These are phyloP conservation scores for Pseudogymnoascus sp. DNA, from an alignment of 2,329 filamentous ascomycete genomes.

Conservation along the genomic window DNA sequence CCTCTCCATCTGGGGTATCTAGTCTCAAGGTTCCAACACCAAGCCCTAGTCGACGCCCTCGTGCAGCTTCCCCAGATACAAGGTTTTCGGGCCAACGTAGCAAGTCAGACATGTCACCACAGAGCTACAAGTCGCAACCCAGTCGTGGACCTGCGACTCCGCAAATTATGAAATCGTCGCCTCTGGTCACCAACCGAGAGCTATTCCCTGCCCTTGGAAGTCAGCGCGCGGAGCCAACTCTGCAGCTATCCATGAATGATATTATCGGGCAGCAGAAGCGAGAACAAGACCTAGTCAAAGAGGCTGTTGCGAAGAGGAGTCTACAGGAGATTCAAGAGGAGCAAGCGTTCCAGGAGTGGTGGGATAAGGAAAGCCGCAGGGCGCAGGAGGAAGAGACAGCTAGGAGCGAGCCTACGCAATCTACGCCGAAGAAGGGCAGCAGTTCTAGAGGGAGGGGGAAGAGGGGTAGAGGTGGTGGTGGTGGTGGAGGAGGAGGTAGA, in stretches of 20 bases:
- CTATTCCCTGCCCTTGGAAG: background rate
- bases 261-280: slow-evolving; percentile 81
- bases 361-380: slow-evolving; percentile 74
- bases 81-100: slow-evolving; percentile 47
- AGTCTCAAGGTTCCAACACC: slow-evolving; percentile 22
- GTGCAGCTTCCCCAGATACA: slow-evolving; percentile 53
- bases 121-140: slow-evolving; percentile 23
- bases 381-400: slow-evolving; percentile 44
- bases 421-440: background rate
- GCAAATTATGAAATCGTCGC: background rate
- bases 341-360: slow-evolving; percentile 95
- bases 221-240: slow-evolving; percentile 30
- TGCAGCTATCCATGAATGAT: slow-evolving; percentile 71
- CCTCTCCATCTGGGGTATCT: slow-evolving; percentile 24
- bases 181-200: background rate
- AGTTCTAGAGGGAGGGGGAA: background rate
- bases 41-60: slow-evolving; percentile 20
- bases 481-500: background rate
- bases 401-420: slow-evolving; percentile 14
- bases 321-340: slow-evolving; percentile 93
- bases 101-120: background rate
- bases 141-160: slow-evolving; percentile 27
- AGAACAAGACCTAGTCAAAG: slow-evolving; percentile 73
- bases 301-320: slow-evolving; percentile 79
- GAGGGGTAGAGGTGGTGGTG: background rate